Base-by-base conservation (phyloP, 2,329 filamentous ascomycete genomes). In the Orbilia blumenaviensis region DNA sequence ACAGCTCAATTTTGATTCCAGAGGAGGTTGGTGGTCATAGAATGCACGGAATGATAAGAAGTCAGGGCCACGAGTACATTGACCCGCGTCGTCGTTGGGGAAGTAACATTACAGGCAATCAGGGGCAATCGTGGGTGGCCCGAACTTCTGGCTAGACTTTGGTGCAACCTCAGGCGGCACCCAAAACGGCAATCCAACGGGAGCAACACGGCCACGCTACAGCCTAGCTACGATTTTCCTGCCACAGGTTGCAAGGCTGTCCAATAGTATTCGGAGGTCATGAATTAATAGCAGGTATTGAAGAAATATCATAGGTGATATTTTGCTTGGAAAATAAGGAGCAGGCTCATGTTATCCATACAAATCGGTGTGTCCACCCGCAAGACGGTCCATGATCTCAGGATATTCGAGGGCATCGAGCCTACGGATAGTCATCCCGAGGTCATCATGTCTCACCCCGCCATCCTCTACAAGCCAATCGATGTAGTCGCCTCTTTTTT, bases 361-460 rank as follows among this genome's bases (percentile, higher is more conserved):
- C 32, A 62, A 18, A 10, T 71, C 66, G 6, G 58, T 44, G 12
- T 72, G 34, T n/a, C 67, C 67, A 6, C 67, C 48, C n/a, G n/a
- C n/a, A 1, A 72, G 44, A 9, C 16, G n/a, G 3, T 72, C 48
- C 67, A 72, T 72, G 18, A 58, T 2, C 23, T 72, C 50, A 1
- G 32, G n/a, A 34, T 64, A 72, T 32, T 72, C 60, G 10, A 16
- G 10, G 8, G 27, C 14, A n/a, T 21, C 29, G 4, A 72, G 36
- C 38, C 48, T 38, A 16, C 46, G 18, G 14, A 63, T 18, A 5
- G 27, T 42, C n/a, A 72, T 48, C 2, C 58, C 34, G 23, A 63
- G 6, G 3, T 23, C n/a, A 10, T 32, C 14, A 16, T 32, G 8
- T 7, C 41, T 36, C 3, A 58, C 23, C 34, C 10, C 8, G 1